A percentile compares a stretch with the other conserved stretches of the same genome.
Evolutionary conservation across 129 eudicot genomes (phyloP).

Genomic region (Scalesia atractyloides): DNA sequence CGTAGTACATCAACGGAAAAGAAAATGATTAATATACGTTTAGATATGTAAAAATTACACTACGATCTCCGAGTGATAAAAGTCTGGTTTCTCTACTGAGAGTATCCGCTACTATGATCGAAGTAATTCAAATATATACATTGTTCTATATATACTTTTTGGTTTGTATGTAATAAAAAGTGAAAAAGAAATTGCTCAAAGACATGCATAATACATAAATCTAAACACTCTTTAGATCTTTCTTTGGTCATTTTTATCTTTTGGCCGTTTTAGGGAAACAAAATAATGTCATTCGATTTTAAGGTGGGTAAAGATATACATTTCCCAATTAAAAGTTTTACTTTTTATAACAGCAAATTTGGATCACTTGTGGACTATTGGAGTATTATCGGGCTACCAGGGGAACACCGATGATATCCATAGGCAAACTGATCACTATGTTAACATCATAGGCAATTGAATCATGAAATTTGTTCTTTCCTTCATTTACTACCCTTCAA

Average conservation of each 20-base stretch:
- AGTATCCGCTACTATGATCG: not conserved
- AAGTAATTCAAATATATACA: not conserved
- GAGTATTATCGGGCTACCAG: too few species aligned
- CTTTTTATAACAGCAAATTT: not conserved
- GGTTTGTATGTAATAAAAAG: not conserved
- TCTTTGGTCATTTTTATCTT: not conserved
- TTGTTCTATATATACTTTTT: too few species aligned
- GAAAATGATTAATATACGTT: too few species aligned
- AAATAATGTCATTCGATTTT: not conserved
- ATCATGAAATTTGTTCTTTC: not conserved
- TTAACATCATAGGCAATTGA: constrained; percentile 3
- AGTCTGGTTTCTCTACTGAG: too few species aligned
- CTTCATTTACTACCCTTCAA: constrained; percentile 18
- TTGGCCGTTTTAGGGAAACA: not conserved
- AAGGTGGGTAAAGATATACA: constrained; percentile 7
- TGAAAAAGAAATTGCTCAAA: too few species aligned
- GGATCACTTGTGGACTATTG: too few species aligned
- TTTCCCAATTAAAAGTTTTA: constrained; percentile 22
- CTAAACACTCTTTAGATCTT: not conserved
- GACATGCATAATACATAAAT: not conserved
- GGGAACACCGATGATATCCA: too few species aligned
- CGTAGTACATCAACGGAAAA: too few species aligned
- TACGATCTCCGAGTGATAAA: too few species aligned
- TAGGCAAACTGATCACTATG: not conserved
- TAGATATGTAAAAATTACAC: too few species aligned